Evolutionary conservation across 768 basidiomycete genomes (phyloP), one percentile per base, ranked within the genome.

Genomic region (Exsudoporus frostii): DNA sequence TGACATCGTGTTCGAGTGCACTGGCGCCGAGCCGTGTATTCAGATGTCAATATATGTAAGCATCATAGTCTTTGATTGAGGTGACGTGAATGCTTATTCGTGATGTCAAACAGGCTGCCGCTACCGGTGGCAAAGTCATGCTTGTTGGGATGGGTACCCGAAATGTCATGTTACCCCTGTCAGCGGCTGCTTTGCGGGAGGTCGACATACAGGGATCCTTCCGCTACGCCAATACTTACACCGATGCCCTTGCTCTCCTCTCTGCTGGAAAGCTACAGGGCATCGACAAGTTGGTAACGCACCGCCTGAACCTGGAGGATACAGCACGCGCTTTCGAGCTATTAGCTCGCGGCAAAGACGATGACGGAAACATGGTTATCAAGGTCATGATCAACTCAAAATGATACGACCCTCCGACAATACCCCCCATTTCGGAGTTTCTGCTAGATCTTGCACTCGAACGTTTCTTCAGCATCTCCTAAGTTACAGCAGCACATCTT

Each of bases 141-240:
- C 88, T 93, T 63, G 84, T 98, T 58, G 96, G 96, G 20, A 98
- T 98, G 96, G 96, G 96, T 60, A 83, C 92, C 15, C 82, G 86
- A 53, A 88, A 86, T 62, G 82, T 87, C 51, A 76, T 80, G 57
- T 77, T 97, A 49, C 96, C 96, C n/a, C 79, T 94, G 51, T 86
- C 88, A 39, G 78, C 81, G 27, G 90, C 93, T 37, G 87, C 91
- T 15, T 71, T 86, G 51, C 85, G 95, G 47, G 95, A 97, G 72
- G 91, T 98, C 54, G 93, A 98, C 71, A 84, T 98, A 63, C 82
- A 85, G 56, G 95, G 94, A 59, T 90, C 88, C 34, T 97, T 97
- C 80, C 82, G 91, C 30, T 94, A 94, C 64, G 86, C 87, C 54
- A 85, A 92, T 74, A 94, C 92, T 10, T 98, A 96, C 68, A 83